phyloP scores from a whole-genome alignment of 2,329 filamentous ascomycete species.

The Myriangium duriaei region DNA sequence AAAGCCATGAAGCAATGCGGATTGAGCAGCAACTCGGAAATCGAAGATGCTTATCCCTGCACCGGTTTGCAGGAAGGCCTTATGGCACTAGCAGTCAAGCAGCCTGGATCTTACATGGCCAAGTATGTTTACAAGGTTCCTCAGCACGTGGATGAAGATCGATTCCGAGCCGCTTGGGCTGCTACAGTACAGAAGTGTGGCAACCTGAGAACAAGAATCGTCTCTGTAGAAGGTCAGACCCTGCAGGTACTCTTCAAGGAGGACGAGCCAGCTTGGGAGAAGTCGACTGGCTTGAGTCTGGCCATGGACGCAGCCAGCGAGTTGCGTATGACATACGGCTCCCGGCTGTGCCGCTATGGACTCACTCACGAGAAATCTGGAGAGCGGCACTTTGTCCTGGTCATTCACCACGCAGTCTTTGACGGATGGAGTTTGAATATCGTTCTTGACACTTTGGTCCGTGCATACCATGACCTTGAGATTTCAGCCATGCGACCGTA shows the following conservation, averaged over 20 bases:
- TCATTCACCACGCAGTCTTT: constrained; percentile 29
- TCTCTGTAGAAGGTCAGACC: background rate
- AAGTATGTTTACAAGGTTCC: background rate
- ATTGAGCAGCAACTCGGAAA: background rate
- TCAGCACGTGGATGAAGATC: background rate
- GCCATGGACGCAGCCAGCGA: background rate
- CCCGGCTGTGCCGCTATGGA: constrained; percentile 26
- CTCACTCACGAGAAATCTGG: constrained; percentile 17
- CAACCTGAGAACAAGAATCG: background rate
- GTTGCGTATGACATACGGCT: constrained; percentile 27
- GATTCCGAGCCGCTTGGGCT: background rate
- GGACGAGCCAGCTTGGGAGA: background rate
- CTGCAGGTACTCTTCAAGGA: background rate
- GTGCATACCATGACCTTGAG: background rate
- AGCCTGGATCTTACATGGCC: background rate
- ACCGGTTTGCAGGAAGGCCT: background rate
- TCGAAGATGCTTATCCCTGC: background rate
- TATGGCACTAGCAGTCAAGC: background rate
- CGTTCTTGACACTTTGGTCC: constrained; percentile 18
- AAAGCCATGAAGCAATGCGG: background rate
- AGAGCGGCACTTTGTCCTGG: constrained; percentile 19
- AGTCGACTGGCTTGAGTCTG: background rate
- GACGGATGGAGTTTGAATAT: constrained; percentile 28
- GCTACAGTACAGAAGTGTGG: background rate
- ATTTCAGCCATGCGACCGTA: background rate